Conservation (phyloP, 176 grass and related monocot genomes). For the Phoenix roebelenii region DNA sequence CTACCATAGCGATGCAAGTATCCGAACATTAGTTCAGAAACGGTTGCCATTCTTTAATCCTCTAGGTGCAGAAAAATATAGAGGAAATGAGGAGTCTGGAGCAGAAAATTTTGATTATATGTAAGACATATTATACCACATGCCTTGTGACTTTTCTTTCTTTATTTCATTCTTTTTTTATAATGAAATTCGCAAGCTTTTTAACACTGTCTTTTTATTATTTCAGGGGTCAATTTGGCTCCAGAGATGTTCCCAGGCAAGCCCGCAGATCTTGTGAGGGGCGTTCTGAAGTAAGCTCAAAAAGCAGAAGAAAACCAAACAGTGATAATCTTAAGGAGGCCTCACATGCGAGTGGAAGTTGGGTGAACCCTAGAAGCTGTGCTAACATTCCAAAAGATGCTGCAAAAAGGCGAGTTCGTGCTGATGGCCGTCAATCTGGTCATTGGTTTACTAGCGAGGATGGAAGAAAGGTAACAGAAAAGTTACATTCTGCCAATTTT, state of each 20-base stretch:
- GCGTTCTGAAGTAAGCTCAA: slow-evolving; percentile 10
- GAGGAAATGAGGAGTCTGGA: slow-evolving; percentile 23
- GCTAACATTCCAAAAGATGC: slow-evolving; percentile 42
- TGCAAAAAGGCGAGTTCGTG: slow-evolving; percentile 59
- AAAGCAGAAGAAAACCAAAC: neutral
- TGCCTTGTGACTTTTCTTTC: neutral
- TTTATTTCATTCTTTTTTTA: neutral
- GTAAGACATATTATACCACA: slow-evolving; percentile 16
- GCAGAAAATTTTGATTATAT: slow-evolving; percentile 32
- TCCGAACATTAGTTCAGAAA: slow-evolving; percentile 37
- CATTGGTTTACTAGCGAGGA: slow-evolving; percentile 71
- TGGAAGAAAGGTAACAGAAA: slow-evolving; percentile 51
- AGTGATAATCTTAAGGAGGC: neutral
- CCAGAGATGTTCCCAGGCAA: neutral
- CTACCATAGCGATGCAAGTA: slow-evolving; percentile 56
- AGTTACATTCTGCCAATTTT: too few species aligned
- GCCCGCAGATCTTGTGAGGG: neutral
- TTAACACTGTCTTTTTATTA: slow-evolving; percentile 2
- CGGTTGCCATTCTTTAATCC: slow-evolving; percentile 54
- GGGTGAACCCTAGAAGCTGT: slow-evolving; percentile 20
- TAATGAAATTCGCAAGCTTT: too few species aligned
- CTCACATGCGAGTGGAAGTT: slow-evolving; percentile 12
- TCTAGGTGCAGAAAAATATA: slow-evolving; percentile 29
- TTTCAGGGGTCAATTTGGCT: slow-evolving; percentile 30
- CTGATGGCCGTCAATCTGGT: slow-evolving; percentile 42